Evolutionary conservation across 257 asterid genomes (phyloP), one percentile per base, ranked within the genome.

Genomic region (Handroanthus guayacan): DNA sequence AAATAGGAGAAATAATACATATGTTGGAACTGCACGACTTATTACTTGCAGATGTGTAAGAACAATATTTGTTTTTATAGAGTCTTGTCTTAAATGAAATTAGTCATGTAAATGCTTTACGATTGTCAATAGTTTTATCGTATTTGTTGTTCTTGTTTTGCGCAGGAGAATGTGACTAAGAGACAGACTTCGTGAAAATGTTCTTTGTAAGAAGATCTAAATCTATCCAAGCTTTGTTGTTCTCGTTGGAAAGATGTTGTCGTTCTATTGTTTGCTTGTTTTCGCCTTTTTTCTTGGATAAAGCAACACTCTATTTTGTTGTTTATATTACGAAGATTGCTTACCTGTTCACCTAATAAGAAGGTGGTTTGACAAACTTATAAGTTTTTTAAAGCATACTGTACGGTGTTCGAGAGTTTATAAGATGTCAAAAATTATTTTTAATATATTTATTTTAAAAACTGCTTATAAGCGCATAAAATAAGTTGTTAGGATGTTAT

Each of bases 11-110:
- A 5, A 83, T 87, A 14, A 76, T 86, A 61, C 90, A 76, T 68
- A 89, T 87, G 97, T 80, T 89, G 36, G 84, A 89, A 82, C 86
- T 93, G 0, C 78, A 77, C 0, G 88, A 87, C 69, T 75, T 87
- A 70, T 80, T 87, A 39, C 84, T 88, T 13, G 73, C 51, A 55
- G 84, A 90, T 72, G 91, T 72, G 91, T 82, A 79, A 87, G 86
- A 7, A 38, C 9, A 18, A 45, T 61, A 25, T 25, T 25, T 25
- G 31, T 25, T 25, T 25, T 25, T 25, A 25, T 25, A 25, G 31
- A 25, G 31, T 34, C 48, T 2, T 56, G 14, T 60, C 14, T 10
- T 52, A 18, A 9, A 6, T n/a, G 1, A 25, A 25, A 25, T 25
- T 25, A 25, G 31, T 39, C 2, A 39, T 41, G 8, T 1, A 41